These are phyloP conservation scores for Trifolium fragiferum DNA, from an alignment of 306 rosid species.

Conservation along the genomic window DNA sequence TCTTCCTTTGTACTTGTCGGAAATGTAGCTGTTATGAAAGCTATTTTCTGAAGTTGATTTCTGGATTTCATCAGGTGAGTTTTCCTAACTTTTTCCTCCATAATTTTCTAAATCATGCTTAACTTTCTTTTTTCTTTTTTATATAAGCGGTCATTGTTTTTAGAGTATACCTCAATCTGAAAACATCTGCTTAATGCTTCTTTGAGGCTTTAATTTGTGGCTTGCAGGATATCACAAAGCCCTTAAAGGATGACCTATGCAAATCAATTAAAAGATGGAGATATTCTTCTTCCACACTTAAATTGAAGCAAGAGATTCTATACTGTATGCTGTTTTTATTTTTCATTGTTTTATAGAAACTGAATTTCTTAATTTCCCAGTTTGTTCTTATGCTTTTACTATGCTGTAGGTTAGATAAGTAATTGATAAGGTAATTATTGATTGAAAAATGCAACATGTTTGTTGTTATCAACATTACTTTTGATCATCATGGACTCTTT, in stretches of 20 bases:
- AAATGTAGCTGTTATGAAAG: conserved; percentile 81
- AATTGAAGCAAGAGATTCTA: conserved; percentile 91
- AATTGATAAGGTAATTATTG: conserved; percentile 5
- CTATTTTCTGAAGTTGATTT: conserved; percentile 79
- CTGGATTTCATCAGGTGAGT: conserved; percentile 89
- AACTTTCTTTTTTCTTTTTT: background rate
- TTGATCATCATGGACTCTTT: background rate
- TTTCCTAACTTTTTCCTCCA: conserved; percentile 30
- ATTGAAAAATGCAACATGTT: background rate
- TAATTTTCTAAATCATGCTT: conserved; percentile 12
- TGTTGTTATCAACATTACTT: conserved; percentile 14
- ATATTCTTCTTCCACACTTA: conserved; percentile 88
- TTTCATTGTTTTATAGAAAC: conserved; percentile 30
- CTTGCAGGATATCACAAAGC: conserved; percentile 87
- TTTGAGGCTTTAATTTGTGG: conserved; percentile 21
- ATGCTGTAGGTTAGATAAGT: conserved; percentile 21
- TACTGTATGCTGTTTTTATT: conserved; percentile 62
- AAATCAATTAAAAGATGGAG: conserved; percentile 83
- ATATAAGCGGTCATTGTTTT: conserved; percentile 8
- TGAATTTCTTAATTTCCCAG: conserved; percentile 4
- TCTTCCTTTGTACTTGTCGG: conserved; percentile 33
- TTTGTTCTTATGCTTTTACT: conserved; percentile 23
- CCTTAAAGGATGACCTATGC: conserved; percentile 79
- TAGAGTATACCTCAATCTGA: conserved; percentile 29
- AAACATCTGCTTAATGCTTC: conserved; percentile 12